Evolutionary conservation across 2,329 filamentous ascomycete genomes (phyloP).

Genomic region (Talaromyces sp.): DNA sequence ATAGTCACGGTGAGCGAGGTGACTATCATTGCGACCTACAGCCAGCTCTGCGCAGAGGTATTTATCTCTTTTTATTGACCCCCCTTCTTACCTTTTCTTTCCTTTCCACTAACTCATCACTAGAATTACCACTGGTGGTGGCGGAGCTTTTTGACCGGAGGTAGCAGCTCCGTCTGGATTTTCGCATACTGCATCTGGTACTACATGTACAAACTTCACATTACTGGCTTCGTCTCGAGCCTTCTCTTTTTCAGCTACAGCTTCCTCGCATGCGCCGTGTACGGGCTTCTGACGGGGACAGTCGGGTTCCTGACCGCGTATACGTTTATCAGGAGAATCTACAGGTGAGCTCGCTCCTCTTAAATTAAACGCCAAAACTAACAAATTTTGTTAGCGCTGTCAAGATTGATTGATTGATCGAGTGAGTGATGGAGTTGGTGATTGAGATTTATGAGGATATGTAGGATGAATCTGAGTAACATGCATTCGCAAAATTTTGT

Average conservation of each 20-base stretch:
- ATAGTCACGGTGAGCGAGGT: slow-evolving; percentile 75
- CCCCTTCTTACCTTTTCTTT: neutral
- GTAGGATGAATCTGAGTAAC: neutral
- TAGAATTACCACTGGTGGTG: slow-evolving; percentile 88
- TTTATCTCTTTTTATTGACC: slow-evolving; percentile 17
- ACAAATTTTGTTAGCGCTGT: slow-evolving; percentile 4
- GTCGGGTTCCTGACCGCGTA: slow-evolving; percentile 81
- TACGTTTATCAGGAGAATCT: slow-evolving; percentile 77
- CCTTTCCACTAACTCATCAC: neutral
- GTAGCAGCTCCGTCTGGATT: slow-evolving; percentile 71
- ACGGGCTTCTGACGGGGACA: slow-evolving; percentile 74
- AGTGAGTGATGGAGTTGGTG: neutral
- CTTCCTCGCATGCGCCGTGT: slow-evolving; percentile 73
- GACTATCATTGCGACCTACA: slow-evolving; percentile 75
- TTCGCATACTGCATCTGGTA: slow-evolving; percentile 81
- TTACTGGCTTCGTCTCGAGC: slow-evolving; percentile 71
- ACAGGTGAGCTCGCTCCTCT: too few relatives aligned
- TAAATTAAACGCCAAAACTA: too few relatives aligned
- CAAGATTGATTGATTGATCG: slow-evolving; percentile 8
- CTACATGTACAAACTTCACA: slow-evolving; percentile 72
- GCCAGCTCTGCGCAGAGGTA: slow-evolving; percentile 72
- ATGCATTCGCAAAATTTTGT: neutral
- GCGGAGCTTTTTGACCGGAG: slow-evolving; percentile 77
- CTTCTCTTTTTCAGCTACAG: slow-evolving; percentile 83
- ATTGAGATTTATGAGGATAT: neutral